phyloP scores from a whole-genome alignment of 306 rosid species.

The Abrus precatorius region DNA sequence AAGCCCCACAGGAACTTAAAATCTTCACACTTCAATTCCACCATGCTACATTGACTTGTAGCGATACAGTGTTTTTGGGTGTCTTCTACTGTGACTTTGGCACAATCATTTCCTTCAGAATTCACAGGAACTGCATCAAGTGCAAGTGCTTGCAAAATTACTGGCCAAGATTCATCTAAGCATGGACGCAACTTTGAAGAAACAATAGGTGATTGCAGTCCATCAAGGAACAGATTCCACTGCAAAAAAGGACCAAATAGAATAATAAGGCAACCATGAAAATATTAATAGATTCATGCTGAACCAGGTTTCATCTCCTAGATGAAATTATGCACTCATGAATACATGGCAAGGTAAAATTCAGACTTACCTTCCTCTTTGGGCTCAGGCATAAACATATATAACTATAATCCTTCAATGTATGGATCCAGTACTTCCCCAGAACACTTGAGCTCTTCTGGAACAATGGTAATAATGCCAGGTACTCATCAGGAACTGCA shows the following conservation, averaged over 20 bases:
- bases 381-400: conserved; percentile 72
- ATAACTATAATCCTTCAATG: conserved; percentile 83
- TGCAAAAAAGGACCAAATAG: conserved; percentile 55
- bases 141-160: conserved; percentile 94
- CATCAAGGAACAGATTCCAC: conserved; percentile 94
- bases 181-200: conserved; percentile 80
- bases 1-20: conserved; percentile 91
- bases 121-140: conserved; percentile 86
- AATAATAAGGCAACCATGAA: conserved; percentile 42
- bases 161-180: conserved; percentile 99
- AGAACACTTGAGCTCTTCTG: conserved; percentile 83
- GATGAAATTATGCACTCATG: conserved; percentile 34
- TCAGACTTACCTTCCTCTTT: conserved; percentile 73
- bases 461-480: conserved; percentile 82
- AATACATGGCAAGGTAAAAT: conserved; percentile 39
- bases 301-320: conserved; percentile 37
- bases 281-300: conserved; percentile 27
- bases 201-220: conserved; percentile 83
- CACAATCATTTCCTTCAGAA: conserved; percentile 60
- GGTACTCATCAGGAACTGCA: conserved; percentile 80
- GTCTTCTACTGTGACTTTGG: conserved; percentile 48
- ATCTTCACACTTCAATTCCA: conserved; percentile 74
- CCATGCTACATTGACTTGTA: conserved; percentile 83
- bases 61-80: conserved; percentile 51
- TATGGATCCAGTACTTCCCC: conserved; percentile 90